Base-by-base conservation (phyloP, 345 rosid genomes). In the Pseudoturritis turrita region DNA sequence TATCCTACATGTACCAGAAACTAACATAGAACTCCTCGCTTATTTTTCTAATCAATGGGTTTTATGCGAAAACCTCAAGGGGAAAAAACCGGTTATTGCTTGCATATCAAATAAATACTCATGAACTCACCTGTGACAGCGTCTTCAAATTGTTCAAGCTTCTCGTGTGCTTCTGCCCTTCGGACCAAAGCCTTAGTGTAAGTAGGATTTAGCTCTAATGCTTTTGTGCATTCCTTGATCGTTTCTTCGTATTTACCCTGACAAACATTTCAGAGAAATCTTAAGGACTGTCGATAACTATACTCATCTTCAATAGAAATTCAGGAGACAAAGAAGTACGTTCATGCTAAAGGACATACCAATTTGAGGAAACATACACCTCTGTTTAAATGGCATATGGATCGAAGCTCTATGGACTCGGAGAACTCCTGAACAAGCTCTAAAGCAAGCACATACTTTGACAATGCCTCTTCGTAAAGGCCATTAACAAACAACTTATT, bases 131-230 rank as follows among this genome's bases (percentile, higher is more conserved):
- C 98, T 39, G 83, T 78, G 58, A 88, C 66, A 68, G 99, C 98
- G 68, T 92, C 98, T 78, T 96, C 99, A 59, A 78, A 92, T 65
- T 89, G 80, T 65, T 90, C 87, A 52, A 86, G 97, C 85, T 88
- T 96, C 80, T 96, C 99, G 55, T 84, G 85, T 25, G 96, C 96
- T 76, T 96, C 99, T 46, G 81, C 88, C 78, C 99, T 86, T 80
- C 97, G 85, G 56, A 79, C 58, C 66, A 88, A 71, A 53, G 91
- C 96, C 83, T 96, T 92, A 72, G 77, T 35, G 73, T 92, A 96
- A 10, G 80, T 77, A 67, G 98, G 81, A 78, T 92, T 92, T 72
- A 95, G 79, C 75, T 85, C 92, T 60, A 90, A 70, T 2, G 97
- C 97, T 64, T 87, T 86, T n/a, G 87, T 74, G 81, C 97, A 89